Evolutionary conservation across 768 basidiomycete genomes (phyloP), one percentile per base, ranked within the genome.

Genomic region (Postia placenta): DNA sequence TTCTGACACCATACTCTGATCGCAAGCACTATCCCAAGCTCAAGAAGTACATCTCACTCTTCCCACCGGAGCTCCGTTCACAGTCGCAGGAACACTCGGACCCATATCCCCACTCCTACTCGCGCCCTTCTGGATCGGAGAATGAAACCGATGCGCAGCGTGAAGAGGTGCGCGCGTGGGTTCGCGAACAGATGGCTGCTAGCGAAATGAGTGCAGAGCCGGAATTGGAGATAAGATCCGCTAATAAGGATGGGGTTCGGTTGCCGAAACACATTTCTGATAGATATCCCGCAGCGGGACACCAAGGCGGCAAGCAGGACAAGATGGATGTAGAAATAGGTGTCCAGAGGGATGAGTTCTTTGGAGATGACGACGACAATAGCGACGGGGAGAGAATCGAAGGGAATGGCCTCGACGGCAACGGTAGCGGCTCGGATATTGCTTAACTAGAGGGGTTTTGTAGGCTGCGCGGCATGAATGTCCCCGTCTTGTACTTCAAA

Each of bases 1-100:
- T n/a, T n/a, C n/a, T n/a, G n/a, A n/a, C n/a, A n/a, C n/a, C n/a
- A n/a, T n/a, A n/a, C n/a, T n/a, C n/a, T n/a, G n/a, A n/a, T n/a
- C n/a, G n/a, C n/a, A 52, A 92, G 89, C 80, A 91, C 64, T 92
- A 86, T 64, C 90, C 90, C 4, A 92, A 87, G 65, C 71, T 76
- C 11, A 79, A 83, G 60, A 94, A 91, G 70, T 96, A 97, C 63
- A 80, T 96, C 25, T 89, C 92, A 1, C 74, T 97, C 23, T 94
- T 92, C 64, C 91, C 93, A 4, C 79, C 85, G 0, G 81, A 82
- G 59, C 66, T 72, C 6, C 73, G 80, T 41, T 64, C 72, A 30
- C 51, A 45, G 26, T 42, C 24, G 37, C 53, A 48, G 11, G 27
- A 42, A 12, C 37, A 48, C 39, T 25, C 37, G 22, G 47, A 48